Percentiles rank a stretch among this genome's conserved stretches.
Conservation (phyloP, 345 rosid species). For the Eutrema heterophyllum region DNA sequence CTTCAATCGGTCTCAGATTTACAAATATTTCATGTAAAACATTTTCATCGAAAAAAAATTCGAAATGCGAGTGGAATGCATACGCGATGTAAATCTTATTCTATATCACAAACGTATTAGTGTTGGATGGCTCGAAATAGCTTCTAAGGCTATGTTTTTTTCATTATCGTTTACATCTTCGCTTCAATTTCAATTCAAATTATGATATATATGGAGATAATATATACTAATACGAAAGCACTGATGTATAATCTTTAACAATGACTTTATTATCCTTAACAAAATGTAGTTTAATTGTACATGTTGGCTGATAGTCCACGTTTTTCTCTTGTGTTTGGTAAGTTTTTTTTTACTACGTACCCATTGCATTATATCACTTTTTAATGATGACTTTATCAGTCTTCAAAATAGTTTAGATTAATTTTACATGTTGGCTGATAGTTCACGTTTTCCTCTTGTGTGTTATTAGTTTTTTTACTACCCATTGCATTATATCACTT, state of each 20-base stretch:
- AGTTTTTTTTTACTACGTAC: background rate
- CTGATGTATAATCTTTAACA: background rate
- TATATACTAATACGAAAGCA: background rate
- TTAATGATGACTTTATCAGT: background rate
- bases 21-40: too few species aligned
- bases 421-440: background rate
- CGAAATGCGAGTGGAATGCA: too few species aligned
- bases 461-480: background rate
- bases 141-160: too few species aligned
- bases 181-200: background rate
- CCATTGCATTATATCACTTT: background rate
- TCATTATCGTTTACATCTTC: background rate
- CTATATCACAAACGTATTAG: too few species aligned
- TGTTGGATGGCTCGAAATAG: too few species aligned
- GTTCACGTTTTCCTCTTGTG: background rate
- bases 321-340: background rate
- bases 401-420: background rate
- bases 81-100: too few species aligned
- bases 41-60: too few species aligned
- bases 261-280: background rate
- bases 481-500: background rate
- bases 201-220: background rate
- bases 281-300: background rate
- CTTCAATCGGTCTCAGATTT: too few species aligned
- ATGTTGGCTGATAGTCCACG: background rate